These are phyloP conservation scores for Globisporangium paddicum DNA, from an alignment of 352 stramenopile species.

Conservation along the genomic window DNA sequence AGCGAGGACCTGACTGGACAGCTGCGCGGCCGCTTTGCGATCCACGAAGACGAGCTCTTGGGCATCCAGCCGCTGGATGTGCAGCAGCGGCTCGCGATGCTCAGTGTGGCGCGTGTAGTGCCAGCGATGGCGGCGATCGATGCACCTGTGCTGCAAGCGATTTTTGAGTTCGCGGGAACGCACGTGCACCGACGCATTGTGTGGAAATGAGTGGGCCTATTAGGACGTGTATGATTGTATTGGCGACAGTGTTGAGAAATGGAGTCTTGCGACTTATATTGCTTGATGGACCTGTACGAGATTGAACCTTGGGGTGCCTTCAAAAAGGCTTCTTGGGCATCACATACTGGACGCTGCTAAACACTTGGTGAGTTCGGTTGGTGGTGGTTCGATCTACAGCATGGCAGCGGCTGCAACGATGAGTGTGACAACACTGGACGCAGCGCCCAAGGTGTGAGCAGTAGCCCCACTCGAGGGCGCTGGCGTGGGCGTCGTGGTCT, in stretches of 20 bases:
- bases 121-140: slow-evolving; percentile 19
- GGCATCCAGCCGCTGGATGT: slow-evolving; percentile 14
- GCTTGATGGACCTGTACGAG: too few relatives aligned
- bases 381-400: neutral
- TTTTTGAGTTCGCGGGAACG: slow-evolving; percentile 23
- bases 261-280: too few relatives aligned
- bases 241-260: too few relatives aligned
- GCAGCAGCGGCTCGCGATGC: slow-evolving; percentile 21
- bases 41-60: slow-evolving; percentile 23
- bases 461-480: neutral
- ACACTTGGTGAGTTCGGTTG: neutral
- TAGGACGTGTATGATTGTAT: neutral
- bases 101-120: slow-evolving; percentile 9
- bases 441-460: neutral
- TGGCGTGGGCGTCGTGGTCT: neutral
- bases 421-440: neutral
- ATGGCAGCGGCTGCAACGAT: neutral
- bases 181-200: slow-evolving; percentile 21
- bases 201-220: slow-evolving; percentile 25
- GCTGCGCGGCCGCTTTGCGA: slow-evolving; percentile 17
- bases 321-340: neutral
- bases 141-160: slow-evolving; percentile 21
- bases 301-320: too few relatives aligned
- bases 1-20: slow-evolving; percentile 15
- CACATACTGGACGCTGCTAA: neutral